phyloP scores from a whole-genome alignment of 2,329 filamentous ascomycete species.

The Trichophaea hybrida region DNA sequence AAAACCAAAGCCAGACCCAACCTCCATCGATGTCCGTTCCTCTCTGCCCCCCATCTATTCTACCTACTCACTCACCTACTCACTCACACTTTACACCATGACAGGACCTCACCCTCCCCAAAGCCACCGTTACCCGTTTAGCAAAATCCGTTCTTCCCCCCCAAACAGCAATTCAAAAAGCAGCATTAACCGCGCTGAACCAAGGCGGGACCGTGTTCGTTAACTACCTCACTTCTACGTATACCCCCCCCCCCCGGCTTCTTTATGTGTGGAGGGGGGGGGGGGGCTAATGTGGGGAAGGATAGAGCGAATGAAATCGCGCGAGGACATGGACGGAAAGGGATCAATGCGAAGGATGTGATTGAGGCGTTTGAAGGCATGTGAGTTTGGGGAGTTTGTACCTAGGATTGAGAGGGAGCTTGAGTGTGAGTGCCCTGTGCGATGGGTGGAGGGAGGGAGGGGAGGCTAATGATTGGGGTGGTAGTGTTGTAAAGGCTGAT shows the following conservation, averaged over 20 bases:
- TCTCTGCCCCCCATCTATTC: background rate
- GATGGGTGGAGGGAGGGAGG: conserved; percentile 26
- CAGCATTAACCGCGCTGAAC: conserved; percentile 62
- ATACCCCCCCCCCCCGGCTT: conserved; percentile 31
- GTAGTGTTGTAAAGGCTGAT: conserved; percentile 14
- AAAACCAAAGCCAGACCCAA: background rate
- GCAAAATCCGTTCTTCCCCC: conserved; percentile 66
- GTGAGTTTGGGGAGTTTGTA: conserved; percentile 58
- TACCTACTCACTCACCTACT: background rate
- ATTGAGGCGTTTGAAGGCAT: conserved; percentile 61
- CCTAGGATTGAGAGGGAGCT: conserved; percentile 60
- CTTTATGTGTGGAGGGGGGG: background rate
- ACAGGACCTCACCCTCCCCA: conserved; percentile 61
- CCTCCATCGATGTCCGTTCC: background rate
- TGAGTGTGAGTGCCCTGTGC: conserved; percentile 42
- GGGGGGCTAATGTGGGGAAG: background rate
- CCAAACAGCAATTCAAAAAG: conserved; percentile 71
- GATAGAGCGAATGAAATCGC: conserved; percentile 60
- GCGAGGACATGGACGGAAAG: conserved; percentile 54
- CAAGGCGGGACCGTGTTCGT: conserved; percentile 76
- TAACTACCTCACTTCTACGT: conserved; percentile 64
- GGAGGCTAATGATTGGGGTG: conserved; percentile 19
- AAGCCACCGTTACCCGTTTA: conserved; percentile 65
- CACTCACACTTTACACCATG: background rate
- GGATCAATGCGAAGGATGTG: conserved; percentile 60